Evolutionary conservation across 768 basidiomycete genomes (phyloP).

Genomic region (Leucosporidium scottii): DNA sequence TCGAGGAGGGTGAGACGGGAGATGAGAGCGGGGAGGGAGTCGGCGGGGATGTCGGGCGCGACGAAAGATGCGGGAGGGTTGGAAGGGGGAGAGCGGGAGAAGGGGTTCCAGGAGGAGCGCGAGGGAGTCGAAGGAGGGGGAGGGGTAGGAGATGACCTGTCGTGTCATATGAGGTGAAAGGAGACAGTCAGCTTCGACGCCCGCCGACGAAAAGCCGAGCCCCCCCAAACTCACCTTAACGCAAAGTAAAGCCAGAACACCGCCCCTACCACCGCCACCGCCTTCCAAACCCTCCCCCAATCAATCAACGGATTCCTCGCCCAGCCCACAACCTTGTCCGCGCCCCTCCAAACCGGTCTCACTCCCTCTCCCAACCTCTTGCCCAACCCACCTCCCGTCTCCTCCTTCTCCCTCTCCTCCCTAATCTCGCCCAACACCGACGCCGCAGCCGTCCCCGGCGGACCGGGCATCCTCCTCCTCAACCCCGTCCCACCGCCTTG

Average conservation of each 20-base stretch:
- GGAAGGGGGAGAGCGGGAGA: not conserved
- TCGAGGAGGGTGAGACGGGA: constrained; percentile 24
- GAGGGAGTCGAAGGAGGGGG: not conserved
- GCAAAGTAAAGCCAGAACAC: constrained; percentile 1
- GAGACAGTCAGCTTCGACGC: not conserved
- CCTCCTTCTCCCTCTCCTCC: not conserved
- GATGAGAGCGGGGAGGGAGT: constrained; percentile 22
- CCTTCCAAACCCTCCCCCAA: constrained; percentile 18
- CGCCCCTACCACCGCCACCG: not conserved
- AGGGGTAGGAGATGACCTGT: not conserved
- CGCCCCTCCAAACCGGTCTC: constrained; percentile 1
- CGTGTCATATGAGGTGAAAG: not conserved
- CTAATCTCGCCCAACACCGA: not conserved
- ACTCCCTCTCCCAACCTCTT: constrained; percentile 6
- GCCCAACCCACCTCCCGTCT: not conserved
- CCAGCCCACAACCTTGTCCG: not conserved
- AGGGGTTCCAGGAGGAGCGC: not conserved
- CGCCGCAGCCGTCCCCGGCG: not conserved
- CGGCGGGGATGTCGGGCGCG: constrained; percentile 15
- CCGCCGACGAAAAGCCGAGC: not conserved
- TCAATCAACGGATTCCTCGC: constrained; percentile 25
- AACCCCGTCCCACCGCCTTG: not conserved
- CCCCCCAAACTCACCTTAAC: not conserved
- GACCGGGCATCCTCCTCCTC: not conserved
- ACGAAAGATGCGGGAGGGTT: not conserved